Conservation (phyloP, 768 basidiomycete genomes). For the Neoboletus subvelutipes region DNA sequence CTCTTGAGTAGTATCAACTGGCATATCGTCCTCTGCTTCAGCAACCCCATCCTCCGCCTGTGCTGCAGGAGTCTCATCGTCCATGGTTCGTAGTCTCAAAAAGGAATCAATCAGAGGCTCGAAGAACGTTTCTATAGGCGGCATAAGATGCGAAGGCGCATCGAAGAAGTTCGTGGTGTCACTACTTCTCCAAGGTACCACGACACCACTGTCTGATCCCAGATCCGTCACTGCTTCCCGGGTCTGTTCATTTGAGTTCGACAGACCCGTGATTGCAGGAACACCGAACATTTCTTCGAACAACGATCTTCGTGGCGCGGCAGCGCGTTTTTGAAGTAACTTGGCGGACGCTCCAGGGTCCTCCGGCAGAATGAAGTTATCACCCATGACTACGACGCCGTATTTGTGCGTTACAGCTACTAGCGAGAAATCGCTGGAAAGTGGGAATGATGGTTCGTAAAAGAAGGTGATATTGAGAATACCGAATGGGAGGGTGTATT, state of each 20-base stretch:
- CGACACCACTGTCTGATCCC: slow-evolving; percentile 14
- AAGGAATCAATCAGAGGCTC: slow-evolving; percentile 57
- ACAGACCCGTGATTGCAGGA: slow-evolving; percentile 53
- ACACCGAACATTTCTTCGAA: slow-evolving; percentile 92
- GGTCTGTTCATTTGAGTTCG: slow-evolving; percentile 22
- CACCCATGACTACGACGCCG: slow-evolving; percentile 68
- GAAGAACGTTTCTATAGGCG: slow-evolving; percentile 71
- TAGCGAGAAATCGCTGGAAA: slow-evolving; percentile 47
- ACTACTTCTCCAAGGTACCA: slow-evolving; percentile 39
- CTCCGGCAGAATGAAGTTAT: slow-evolving; percentile 43
- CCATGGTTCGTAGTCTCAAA: slow-evolving; percentile 32
- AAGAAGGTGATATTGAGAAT: slow-evolving; percentile 49
- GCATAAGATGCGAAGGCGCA: slow-evolving; percentile 73
- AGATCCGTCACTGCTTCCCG: slow-evolving; percentile 9
- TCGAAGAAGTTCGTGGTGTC: slow-evolving; percentile 54
- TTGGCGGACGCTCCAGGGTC: slow-evolving; percentile 45
- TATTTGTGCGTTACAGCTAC: slow-evolving; percentile 70
- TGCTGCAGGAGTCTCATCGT: slow-evolving; percentile 14
- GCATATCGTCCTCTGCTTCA: slow-evolving; percentile 47
- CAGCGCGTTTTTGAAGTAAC: slow-evolving; percentile 33
- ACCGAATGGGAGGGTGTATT: slow-evolving; percentile 57
- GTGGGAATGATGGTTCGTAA: slow-evolving; percentile 34
- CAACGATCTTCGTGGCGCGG: slow-evolving; percentile 52
- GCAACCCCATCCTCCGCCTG: slow-evolving; percentile 26
- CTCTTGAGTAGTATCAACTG: slow-evolving; percentile 32